Percentiles rank a stretch among this genome's conserved stretches.
These are phyloP conservation scores for Didymella segeticola DNA, from an alignment of 2,329 filamentous ascomycete species.

Conservation along the genomic window DNA sequence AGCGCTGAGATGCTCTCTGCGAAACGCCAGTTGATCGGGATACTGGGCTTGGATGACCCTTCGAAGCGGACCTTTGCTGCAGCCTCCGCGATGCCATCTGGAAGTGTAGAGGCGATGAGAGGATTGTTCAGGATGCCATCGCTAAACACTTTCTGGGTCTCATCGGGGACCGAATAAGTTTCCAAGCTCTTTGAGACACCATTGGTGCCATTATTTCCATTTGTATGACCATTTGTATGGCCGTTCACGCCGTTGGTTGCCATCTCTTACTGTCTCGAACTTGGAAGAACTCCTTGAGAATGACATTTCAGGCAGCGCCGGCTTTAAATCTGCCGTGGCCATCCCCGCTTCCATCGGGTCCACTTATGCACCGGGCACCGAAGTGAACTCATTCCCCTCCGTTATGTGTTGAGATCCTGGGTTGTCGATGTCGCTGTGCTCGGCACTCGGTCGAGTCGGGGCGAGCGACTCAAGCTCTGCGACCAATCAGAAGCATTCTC, in stretches of 20 bases:
- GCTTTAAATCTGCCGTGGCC: neutral
- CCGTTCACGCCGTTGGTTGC: constrained; percentile 2
- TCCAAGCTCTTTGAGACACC: constrained; percentile 1
- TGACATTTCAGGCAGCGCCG: neutral
- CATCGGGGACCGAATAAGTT: constrained; percentile 38
- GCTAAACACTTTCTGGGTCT: constrained; percentile 33
- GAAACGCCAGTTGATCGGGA: constrained; percentile 64
- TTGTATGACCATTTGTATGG: neutral
- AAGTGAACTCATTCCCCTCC: neutral
- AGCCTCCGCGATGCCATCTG: constrained; percentile 45
- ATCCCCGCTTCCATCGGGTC: neutral
- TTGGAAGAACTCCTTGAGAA: neutral
- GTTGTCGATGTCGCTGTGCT: constrained; percentile 5
- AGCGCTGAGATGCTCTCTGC: constrained; percentile 61
- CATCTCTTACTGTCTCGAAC: neutral
- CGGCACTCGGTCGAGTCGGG: constrained; percentile 34
- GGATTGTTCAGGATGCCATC: constrained; percentile 55
- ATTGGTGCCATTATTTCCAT: constrained; percentile 7
- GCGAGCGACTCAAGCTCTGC: constrained; percentile 17
- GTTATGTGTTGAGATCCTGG: neutral
- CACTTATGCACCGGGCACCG: too few relatives aligned
- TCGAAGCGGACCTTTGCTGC: constrained; percentile 51
- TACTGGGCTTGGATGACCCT: constrained; percentile 53
- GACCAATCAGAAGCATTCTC: constrained; percentile 27
- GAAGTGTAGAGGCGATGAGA: constrained; percentile 48